phyloP scores from a whole-genome alignment of 306 rosid genomes.

The Cicer yamashitae region DNA sequence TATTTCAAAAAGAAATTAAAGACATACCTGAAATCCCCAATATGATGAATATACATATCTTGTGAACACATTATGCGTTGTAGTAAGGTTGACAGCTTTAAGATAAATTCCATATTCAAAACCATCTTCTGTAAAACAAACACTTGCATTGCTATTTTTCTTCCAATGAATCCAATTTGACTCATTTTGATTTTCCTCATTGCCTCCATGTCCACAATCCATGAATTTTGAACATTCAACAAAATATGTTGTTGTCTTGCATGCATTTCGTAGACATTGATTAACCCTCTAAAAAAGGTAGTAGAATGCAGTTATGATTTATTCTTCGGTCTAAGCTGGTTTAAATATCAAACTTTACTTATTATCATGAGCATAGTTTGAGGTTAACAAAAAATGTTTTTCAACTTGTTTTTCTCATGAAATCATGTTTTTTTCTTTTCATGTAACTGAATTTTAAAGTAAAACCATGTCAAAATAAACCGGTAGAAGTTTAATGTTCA shows the following conservation, averaged over 20 bases:
- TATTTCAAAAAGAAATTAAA: slow-evolving; percentile 19
- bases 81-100: slow-evolving; percentile 65
- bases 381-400: too few relatives aligned
- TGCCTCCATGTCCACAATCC: slow-evolving; percentile 70
- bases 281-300: slow-evolving; percentile 58
- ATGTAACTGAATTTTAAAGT: too few relatives aligned
- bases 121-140: slow-evolving; percentile 52
- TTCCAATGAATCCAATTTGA: not conserved
- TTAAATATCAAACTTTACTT: too few relatives aligned
- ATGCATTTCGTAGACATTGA: slow-evolving; percentile 74
- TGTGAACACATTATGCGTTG: slow-evolving; percentile 46
- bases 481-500: too few relatives aligned
- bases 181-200: not conserved
- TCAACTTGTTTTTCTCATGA: too few relatives aligned
- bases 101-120: slow-evolving; percentile 65
- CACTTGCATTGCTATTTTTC: slow-evolving; percentile 10
- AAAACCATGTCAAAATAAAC: too few relatives aligned
- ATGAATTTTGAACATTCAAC: slow-evolving; percentile 42
- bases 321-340: too few relatives aligned
- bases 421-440: too few relatives aligned
- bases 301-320: too few relatives aligned
- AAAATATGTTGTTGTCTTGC: slow-evolving; percentile 17
- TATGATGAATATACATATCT: slow-evolving; percentile 75
- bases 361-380: too few relatives aligned
- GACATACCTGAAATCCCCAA: slow-evolving; percentile 92